Percentiles rank a stretch among this genome's conserved stretches.
These are phyloP conservation scores for Podosphaera fusca DNA, from an alignment of 2,329 filamentous ascomycete genomes.

Conservation along the genomic window DNA sequence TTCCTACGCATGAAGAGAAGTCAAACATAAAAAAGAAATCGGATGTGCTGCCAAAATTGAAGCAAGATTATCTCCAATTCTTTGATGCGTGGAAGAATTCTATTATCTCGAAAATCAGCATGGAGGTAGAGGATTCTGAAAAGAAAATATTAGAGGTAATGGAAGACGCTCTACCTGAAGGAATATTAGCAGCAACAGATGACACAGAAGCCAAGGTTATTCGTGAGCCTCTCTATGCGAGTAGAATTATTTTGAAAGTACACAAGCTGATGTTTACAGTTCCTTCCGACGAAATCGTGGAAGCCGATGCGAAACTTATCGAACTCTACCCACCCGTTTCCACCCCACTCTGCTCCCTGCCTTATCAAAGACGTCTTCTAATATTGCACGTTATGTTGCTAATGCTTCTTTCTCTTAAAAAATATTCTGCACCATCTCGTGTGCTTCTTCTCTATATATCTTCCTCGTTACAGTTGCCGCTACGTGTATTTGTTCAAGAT, in stretches of 20 bases:
- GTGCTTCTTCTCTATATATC: constrained; percentile 46
- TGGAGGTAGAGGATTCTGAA: constrained; percentile 32
- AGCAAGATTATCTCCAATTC: constrained; percentile 41
- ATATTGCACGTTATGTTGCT: constrained; percentile 52
- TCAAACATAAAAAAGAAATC: constrained; percentile 3
- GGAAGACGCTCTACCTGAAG: constrained; percentile 13
- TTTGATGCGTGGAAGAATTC: constrained; percentile 63
- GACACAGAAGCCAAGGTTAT: constrained; percentile 11
- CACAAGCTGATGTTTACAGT: constrained; percentile 4
- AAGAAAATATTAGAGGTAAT: constrained; percentile 19
- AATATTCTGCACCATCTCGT: constrained; percentile 53
- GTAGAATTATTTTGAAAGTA: neutral
- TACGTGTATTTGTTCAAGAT: constrained; percentile 40
- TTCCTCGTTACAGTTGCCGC: constrained; percentile 45
- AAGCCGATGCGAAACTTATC: constrained; percentile 25
- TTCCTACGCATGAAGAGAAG: too few species aligned
- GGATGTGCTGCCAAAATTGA: constrained; percentile 36
- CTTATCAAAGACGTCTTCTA: constrained; percentile 37
- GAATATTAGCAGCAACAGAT: constrained; percentile 6
- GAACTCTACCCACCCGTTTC: constrained; percentile 33
- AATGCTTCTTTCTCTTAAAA: constrained; percentile 50
- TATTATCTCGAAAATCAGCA: constrained; percentile 46
- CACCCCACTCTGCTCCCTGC: constrained; percentile 35
- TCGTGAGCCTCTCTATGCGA: constrained; percentile 6
- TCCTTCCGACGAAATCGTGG: constrained; percentile 21